phyloP scores from a whole-genome alignment of 257 asterid species.

The Gynochthodes officinalis region DNA sequence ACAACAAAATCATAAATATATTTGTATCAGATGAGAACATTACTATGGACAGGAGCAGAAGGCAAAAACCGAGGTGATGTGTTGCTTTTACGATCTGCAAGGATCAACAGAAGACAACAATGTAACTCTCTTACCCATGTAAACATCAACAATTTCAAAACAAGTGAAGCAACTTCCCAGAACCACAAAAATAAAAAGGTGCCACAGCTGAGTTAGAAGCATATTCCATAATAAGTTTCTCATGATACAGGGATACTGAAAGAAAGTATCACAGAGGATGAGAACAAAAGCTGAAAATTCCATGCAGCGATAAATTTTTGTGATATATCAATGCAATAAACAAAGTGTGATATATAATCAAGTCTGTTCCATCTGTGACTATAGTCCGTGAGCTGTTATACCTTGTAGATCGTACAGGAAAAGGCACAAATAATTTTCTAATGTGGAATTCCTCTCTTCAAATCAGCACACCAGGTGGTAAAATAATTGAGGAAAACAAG shows the following conservation, averaged over 20 bases:
- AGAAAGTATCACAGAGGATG: too few relatives aligned
- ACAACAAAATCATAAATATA: not conserved
- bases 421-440: not conserved
- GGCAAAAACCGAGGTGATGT: slow-evolving; percentile 24
- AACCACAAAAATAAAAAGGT: too few relatives aligned
- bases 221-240: too few relatives aligned
- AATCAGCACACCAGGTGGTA: not conserved
- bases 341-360: not conserved
- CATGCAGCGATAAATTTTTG: too few relatives aligned
- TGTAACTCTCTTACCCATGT: not conserved
- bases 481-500: too few relatives aligned
- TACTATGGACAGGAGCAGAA: slow-evolving; percentile 20
- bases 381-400: not conserved
- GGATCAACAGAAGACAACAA: not conserved
- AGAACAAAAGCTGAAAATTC: too few relatives aligned
- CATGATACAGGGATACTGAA: too few relatives aligned
- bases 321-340: not conserved
- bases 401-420: not conserved
- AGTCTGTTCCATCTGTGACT: not conserved
- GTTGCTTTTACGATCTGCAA: slow-evolving; percentile 22
- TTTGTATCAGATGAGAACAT: slow-evolving; percentile 9
- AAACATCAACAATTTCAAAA: not conserved
- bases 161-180: not conserved
- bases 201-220: too few relatives aligned
- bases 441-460: not conserved